A percentile compares a stretch with the other conserved stretches of the same genome.
phyloP scores from a whole-genome alignment of 352 stramenopile species.

The Phytopythium sindhum region DNA sequence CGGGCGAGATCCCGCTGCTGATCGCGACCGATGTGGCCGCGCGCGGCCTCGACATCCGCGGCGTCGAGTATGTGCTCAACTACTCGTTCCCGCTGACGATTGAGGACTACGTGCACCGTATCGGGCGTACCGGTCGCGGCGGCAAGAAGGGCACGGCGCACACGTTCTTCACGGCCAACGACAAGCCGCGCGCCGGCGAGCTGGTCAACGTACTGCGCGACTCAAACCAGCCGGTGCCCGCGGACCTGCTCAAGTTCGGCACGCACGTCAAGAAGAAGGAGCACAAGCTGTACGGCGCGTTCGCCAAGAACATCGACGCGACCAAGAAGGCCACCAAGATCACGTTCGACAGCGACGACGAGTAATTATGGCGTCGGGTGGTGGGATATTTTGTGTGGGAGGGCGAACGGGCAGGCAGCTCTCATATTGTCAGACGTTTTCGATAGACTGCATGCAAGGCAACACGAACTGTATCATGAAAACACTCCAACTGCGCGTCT shows the following conservation, averaged over 20 bases:
- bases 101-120: conserved; percentile 96
- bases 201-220: conserved; percentile 96
- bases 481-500: not conserved
- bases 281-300: conserved; percentile 98
- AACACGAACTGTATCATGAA: conserved; percentile 4
- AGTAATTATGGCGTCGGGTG: conserved; percentile 22
- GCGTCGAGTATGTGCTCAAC: conserved; percentile 97
- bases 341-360: conserved; percentile 89
- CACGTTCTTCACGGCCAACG: conserved; percentile 97
- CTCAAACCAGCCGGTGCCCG: conserved; percentile 91
- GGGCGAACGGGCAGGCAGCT: too few species aligned
- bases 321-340: conserved; percentile 98
- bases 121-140: conserved; percentile 92
- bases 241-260: conserved; percentile 96
- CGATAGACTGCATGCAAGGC: conserved; percentile 6
- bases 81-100: conserved; percentile 98
- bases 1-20: conserved; percentile 90
- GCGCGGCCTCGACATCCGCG: conserved; percentile 95
- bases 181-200: conserved; percentile 96
- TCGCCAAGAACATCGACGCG: conserved; percentile 92
- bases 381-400: not conserved
- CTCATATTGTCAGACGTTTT: not conserved
- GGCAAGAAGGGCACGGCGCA: conserved; percentile 94
- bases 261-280: conserved; percentile 99
- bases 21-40: conserved; percentile 97